A percentile compares a stretch with the other conserved stretches of the same genome.
Conservation (phyloP, 768 basidiomycete genomes). For the Serendipita sp. region DNA sequence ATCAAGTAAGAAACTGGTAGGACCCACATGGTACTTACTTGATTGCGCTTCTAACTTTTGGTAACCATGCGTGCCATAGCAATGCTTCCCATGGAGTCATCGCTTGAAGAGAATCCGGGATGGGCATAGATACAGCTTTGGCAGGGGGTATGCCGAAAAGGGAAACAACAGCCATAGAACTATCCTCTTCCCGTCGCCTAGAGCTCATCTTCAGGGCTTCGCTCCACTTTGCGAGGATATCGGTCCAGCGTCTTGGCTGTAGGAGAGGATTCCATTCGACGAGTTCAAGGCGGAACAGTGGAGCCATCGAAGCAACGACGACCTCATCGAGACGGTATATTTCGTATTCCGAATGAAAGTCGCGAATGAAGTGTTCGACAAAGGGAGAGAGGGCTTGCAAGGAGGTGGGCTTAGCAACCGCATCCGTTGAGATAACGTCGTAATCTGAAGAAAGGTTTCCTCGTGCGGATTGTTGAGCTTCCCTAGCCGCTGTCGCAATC, state of each 20-base stretch:
- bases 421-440: conserved; percentile 24
- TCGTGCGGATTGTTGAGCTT: conserved; percentile 43
- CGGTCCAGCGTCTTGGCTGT: conserved; percentile 49
- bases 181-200: conserved; percentile 23
- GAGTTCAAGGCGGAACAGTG: conserved; percentile 59
- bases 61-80: conserved; percentile 90
- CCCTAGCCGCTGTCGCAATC: conserved; percentile 30
- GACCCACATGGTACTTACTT: conserved; percentile 33
- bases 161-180: not conserved
- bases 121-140: not conserved
- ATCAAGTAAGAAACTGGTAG: not conserved
- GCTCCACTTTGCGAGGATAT: conserved; percentile 48
- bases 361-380: conserved; percentile 54
- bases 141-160: not conserved
- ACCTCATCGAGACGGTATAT: conserved; percentile 76
- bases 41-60: conserved; percentile 79
- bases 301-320: conserved; percentile 81
- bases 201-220: conserved; percentile 45
- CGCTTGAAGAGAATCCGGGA: not conserved
- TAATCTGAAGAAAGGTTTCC: conserved; percentile 27
- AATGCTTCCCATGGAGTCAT: conserved; percentile 97
- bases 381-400: conserved; percentile 57
- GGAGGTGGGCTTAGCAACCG: conserved; percentile 22
- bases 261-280: conserved; percentile 71
- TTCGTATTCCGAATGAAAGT: conserved; percentile 62